phyloP scores from a whole-genome alignment of 2,329 filamentous ascomycete species.

The Fusarium beomiforme region DNA sequence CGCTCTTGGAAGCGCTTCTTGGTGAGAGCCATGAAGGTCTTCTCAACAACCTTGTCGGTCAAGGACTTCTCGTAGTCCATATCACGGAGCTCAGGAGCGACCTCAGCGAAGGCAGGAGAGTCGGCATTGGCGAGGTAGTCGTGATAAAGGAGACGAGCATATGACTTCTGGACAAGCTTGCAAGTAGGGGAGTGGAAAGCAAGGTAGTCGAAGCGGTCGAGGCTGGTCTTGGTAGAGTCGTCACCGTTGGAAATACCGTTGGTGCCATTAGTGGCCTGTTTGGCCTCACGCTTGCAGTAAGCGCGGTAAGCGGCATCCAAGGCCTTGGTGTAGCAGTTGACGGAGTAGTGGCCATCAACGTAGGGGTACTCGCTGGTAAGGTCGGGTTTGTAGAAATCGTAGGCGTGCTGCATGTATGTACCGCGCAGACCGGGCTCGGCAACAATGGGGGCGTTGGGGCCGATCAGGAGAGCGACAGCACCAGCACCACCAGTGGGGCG shows the following conservation, averaged over 20 bases:
- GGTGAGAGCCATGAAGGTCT: slow-evolving; percentile 84
- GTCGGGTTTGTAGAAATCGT: slow-evolving; percentile 93
- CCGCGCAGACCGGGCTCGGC: slow-evolving; percentile 83
- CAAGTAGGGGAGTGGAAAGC: slow-evolving; percentile 86
- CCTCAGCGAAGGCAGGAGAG: slow-evolving; percentile 75
- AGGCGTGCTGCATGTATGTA: slow-evolving; percentile 83
- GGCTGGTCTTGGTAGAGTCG: slow-evolving; percentile 64
- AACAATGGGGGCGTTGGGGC: slow-evolving; percentile 79
- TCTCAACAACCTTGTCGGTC: slow-evolving; percentile 84
- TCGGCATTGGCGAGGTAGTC: slow-evolving; percentile 80
- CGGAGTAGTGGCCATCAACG: slow-evolving; percentile 84
- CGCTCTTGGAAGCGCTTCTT: slow-evolving; percentile 88
- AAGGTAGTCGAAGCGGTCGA: slow-evolving; percentile 87
- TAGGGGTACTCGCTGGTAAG: slow-evolving; percentile 87
- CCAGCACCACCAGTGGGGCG: slow-evolving; percentile 84
- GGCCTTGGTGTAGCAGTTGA: slow-evolving; percentile 83
- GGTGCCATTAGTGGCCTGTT: slow-evolving; percentile 63
- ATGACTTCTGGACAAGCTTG: slow-evolving; percentile 89
- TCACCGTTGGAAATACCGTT: slow-evolving; percentile 62
- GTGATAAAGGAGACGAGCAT: slow-evolving; percentile 85
- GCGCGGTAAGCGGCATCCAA: slow-evolving; percentile 84
- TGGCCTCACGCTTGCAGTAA: slow-evolving; percentile 78
- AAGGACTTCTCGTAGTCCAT: slow-evolving; percentile 83
- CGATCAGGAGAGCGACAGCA: slow-evolving; percentile 80
- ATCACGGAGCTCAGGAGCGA: slow-evolving; percentile 79